These are phyloP conservation scores for Entophlyctis luteolus DNA, from an alignment of 192 early-diverging fungal species.

Conservation along the genomic window DNA sequence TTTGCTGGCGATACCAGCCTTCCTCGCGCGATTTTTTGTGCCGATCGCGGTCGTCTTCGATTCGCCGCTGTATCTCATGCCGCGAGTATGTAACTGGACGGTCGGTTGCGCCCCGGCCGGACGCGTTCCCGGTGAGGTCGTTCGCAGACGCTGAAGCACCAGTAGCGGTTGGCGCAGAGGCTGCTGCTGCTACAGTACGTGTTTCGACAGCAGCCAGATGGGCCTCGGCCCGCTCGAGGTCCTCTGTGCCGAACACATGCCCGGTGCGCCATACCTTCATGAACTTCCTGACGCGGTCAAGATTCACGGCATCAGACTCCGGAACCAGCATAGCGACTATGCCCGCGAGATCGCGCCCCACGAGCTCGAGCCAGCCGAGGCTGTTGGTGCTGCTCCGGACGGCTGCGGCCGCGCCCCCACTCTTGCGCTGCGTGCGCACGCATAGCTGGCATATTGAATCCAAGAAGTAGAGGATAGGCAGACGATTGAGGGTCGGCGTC, in stretches of 20 bases:
- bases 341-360: constrained; percentile 29
- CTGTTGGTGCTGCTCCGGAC: too few relatives aligned
- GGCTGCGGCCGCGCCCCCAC: too few relatives aligned
- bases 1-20: constrained; percentile 45
- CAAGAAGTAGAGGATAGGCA: constrained; percentile 46
- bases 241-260: background rate
- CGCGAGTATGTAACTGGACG: constrained; percentile 33
- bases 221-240: too few relatives aligned
- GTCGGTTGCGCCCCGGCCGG: too few relatives aligned
- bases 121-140: too few relatives aligned
- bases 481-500: constrained; percentile 35
- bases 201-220: background rate
- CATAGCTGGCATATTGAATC: constrained; percentile 39
- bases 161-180: background rate
- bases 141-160: too few relatives aligned
- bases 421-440: background rate
- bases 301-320: constrained; percentile 27
- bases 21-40: constrained; percentile 54
- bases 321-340: constrained; percentile 37
- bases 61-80: constrained; percentile 47
- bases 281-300: background rate
- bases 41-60: constrained; percentile 55
- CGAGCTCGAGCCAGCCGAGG: constrained; percentile 34
- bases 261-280: background rate
- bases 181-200: background rate